Evolutionary conservation across 2,329 filamentous ascomycete species (phyloP), one percentile per base, ranked within the genome.

Genomic region (Corynespora cassiicola): DNA sequence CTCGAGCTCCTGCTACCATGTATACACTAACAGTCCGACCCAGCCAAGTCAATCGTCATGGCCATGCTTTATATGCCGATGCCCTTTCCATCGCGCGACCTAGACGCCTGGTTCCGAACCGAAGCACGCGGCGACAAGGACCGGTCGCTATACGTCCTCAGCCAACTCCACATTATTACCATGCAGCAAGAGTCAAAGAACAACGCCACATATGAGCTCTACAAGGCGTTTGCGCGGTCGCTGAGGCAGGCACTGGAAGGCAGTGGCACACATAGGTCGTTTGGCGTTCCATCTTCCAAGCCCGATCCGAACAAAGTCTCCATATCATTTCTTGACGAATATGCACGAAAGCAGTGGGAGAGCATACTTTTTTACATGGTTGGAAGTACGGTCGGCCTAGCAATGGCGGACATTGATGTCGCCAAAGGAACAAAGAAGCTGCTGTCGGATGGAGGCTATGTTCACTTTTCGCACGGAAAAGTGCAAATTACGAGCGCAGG

Each of bases 351-450:
- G 56, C 91, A 95, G 63, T 99, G 94, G 91, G 95, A 99, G 68
- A 87, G 90, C 17, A 96, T 99, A 18, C 71, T 99, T 31, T 94
- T 96, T 67, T 99, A 90, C 62, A 91, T 99, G 65, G 94, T 99
- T 14, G 88, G 86, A 41, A 86, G 82, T 45, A 85, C 87, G 7
- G 84, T 81, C 4, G 56, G 54, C 6, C 39, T 58, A 8, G 56
- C 53, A 7, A 51, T 68, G 17, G 78, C 80, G 46, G 61, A 72
- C 47, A 61, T 77, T 56, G 72, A 72, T 28, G 67, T 76, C 31
- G 70, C 73, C 11, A 69, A 75, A 26, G 77, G 87, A 11, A 95
- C 97, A 19, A 95, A 92, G 69, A 82, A 88, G 49, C 78, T 99
- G 26, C 78, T 99, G 31, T 78, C 90, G 52, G 81, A 84, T 1